Percentiles rank a stretch among this genome's conserved stretches.
Conservation (phyloP, 2,329 filamentous ascomycete genomes). For the Chrysoporthe austroafricana region DNA sequence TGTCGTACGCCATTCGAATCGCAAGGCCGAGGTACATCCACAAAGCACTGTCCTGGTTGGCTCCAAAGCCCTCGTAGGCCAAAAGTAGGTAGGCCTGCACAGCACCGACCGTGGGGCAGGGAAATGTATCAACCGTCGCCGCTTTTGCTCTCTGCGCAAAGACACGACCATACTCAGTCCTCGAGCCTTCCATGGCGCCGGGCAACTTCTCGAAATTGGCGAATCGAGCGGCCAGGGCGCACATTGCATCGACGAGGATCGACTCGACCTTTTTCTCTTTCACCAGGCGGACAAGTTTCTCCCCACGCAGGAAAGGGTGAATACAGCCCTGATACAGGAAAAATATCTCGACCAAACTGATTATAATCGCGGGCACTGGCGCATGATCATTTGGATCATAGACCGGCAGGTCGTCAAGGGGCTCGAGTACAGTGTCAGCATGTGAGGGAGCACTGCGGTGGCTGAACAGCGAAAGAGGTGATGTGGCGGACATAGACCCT, state of each 20-base stretch:
- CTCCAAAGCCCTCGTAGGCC: conserved; percentile 88
- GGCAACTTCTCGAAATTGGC: conserved; percentile 62
- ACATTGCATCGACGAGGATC: conserved; percentile 85
- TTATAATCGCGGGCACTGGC: conserved; percentile 75
- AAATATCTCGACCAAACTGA: conserved; percentile 77
- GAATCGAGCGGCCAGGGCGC: conserved; percentile 80
- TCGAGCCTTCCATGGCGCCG: conserved; percentile 52
- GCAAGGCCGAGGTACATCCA: conserved; percentile 94
- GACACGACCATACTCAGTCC: conserved; percentile 73
- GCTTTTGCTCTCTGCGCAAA: conserved; percentile 83
- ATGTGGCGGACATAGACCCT: conserved; percentile 59
- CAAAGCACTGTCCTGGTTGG: conserved; percentile 83
- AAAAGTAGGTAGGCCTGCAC: conserved; percentile 83
- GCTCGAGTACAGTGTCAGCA: conserved; percentile 47
- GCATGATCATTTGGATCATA: conserved; percentile 75
- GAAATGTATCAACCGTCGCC: conserved; percentile 81
- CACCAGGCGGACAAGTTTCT: conserved; percentile 74
- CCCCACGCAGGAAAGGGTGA: conserved; percentile 78
- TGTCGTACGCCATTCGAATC: conserved; percentile 80
- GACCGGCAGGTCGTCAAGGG: conserved; percentile 64
- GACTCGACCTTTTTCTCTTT: conserved; percentile 81
- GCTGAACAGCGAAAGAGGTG: conserved; percentile 47
- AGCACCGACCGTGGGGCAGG: conserved; percentile 80
- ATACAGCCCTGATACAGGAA: conserved; percentile 83
- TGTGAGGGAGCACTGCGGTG: conserved; percentile 45